Evolutionary conservation across 306 rosid genomes (phyloP).

Genomic region (Pyrus betulifolia): DNA sequence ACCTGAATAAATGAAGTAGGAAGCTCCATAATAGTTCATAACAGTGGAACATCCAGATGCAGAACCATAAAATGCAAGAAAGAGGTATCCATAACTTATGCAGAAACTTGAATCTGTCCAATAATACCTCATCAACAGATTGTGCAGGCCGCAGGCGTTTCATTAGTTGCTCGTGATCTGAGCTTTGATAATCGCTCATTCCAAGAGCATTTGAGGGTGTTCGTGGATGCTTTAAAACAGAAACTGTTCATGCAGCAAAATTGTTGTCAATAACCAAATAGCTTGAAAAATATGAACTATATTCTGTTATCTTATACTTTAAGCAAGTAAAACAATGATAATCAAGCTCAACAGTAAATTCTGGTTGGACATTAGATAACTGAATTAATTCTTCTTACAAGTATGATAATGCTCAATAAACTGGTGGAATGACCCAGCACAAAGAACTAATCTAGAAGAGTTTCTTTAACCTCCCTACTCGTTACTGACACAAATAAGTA

Average conservation of each 20-base stretch:
- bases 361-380: background rate
- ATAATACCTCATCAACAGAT: conserved; percentile 45
- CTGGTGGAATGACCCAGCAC: background rate
- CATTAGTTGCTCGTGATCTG: conserved; percentile 36
- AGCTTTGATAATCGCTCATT: conserved; percentile 37
- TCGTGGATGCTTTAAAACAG: conserved; percentile 49
- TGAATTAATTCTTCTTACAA: background rate
- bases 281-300: background rate
- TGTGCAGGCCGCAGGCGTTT: conserved; percentile 45
- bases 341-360: background rate
- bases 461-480: background rate
- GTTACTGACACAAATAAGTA: background rate
- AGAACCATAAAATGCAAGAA: background rate
- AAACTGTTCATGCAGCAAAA: conserved; percentile 26
- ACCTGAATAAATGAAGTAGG: conserved; percentile 19
- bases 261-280: conserved; percentile 6
- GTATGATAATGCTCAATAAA: background rate
- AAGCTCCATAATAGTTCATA: background rate
- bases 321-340: background rate
- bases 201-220: conserved; percentile 35
- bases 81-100: background rate
- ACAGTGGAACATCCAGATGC: background rate
- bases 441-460: background rate
- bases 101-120: conserved; percentile 14
- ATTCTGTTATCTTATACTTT: background rate